Percentiles rank a stretch among this genome's conserved stretches.
These are phyloP conservation scores for Aspergillus puulaauensis DNA, from an alignment of 2,329 filamentous ascomycete species.

Conservation along the genomic window DNA sequence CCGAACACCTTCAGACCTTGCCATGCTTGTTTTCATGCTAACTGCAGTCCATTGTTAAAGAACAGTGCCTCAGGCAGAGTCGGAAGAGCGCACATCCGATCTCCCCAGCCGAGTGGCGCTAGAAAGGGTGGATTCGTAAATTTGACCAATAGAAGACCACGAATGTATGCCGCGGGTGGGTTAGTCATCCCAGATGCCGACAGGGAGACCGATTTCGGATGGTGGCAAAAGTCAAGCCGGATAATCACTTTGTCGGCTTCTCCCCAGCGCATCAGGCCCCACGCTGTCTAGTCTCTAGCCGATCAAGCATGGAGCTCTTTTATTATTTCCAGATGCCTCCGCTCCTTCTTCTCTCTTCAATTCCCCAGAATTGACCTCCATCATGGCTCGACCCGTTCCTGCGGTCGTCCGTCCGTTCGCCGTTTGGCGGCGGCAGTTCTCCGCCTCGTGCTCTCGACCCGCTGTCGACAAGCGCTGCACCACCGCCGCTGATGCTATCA, in stretches of 20 bases:
- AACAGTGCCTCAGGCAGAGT: too few relatives aligned
- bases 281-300: slow-evolving; percentile 14
- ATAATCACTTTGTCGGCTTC: slow-evolving; percentile 30
- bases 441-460: slow-evolving; percentile 60
- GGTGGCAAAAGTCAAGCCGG: slow-evolving; percentile 19
- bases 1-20: too few relatives aligned
- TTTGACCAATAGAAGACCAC: neutral
- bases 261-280: slow-evolving; percentile 11
- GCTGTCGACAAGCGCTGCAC: slow-evolving; percentile 74
- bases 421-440: slow-evolving; percentile 58
- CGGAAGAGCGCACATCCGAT: too few relatives aligned
- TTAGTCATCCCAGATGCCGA: neutral
- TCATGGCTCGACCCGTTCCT: slow-evolving; percentile 30
- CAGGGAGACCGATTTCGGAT: slow-evolving; percentile 13
- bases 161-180: too few relatives aligned
- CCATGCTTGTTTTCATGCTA: too few relatives aligned
- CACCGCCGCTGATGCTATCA: slow-evolving; percentile 68
- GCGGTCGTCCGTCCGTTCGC: slow-evolving; percentile 30
- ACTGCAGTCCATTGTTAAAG: too few relatives aligned
- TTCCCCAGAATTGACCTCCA: slow-evolving; percentile 15
- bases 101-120: too few relatives aligned
- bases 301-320: slow-evolving; percentile 19
- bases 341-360: slow-evolving; percentile 11
- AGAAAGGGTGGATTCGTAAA: too few relatives aligned
- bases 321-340: slow-evolving; percentile 7